A percentile compares a stretch with the other conserved stretches of the same genome.
Evolutionary conservation across 2,329 filamentous ascomycete species (phyloP).

Genomic region (Penicillium sp.): DNA sequence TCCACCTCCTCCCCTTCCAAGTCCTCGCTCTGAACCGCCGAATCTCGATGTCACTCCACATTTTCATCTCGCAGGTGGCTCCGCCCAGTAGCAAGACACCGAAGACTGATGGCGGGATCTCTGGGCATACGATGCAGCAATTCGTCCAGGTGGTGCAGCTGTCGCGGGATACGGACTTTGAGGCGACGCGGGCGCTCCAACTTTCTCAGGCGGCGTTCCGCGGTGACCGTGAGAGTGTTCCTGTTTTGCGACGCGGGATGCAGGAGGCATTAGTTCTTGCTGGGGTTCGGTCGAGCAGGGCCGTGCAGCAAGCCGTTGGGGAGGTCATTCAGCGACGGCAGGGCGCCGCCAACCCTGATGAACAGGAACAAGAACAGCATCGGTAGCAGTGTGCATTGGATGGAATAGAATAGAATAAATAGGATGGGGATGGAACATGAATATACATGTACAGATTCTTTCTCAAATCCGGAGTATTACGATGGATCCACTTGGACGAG

Average conservation of each 20-base stretch:
- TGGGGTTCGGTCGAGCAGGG: constrained; percentile 75
- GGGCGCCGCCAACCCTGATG: constrained; percentile 17
- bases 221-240: constrained; percentile 68
- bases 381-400: too few relatives aligned
- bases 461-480: too few relatives aligned
- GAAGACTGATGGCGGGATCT: constrained; percentile 36
- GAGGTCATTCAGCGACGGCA: constrained; percentile 67
- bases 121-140: constrained; percentile 61
- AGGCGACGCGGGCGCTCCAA: constrained; percentile 71
- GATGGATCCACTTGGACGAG: too few relatives aligned
- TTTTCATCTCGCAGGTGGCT: constrained; percentile 80
- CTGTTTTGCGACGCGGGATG: constrained; percentile 70
- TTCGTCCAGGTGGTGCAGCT: constrained; percentile 69
- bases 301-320: constrained; percentile 79
- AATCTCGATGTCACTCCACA: constrained; percentile 76
- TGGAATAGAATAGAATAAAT: too few relatives aligned
- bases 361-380: too few relatives aligned
- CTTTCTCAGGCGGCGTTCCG: constrained; percentile 82
- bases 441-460: not conserved
- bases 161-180: constrained; percentile 65
- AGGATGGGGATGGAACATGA: too few relatives aligned
- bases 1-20: constrained; percentile 76
- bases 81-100: constrained; percentile 61
- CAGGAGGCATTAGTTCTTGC: constrained; percentile 89
- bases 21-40: constrained; percentile 75